phyloP scores from a whole-genome alignment of 352 stramenopile species.

The Globisporangium viniferum region DNA sequence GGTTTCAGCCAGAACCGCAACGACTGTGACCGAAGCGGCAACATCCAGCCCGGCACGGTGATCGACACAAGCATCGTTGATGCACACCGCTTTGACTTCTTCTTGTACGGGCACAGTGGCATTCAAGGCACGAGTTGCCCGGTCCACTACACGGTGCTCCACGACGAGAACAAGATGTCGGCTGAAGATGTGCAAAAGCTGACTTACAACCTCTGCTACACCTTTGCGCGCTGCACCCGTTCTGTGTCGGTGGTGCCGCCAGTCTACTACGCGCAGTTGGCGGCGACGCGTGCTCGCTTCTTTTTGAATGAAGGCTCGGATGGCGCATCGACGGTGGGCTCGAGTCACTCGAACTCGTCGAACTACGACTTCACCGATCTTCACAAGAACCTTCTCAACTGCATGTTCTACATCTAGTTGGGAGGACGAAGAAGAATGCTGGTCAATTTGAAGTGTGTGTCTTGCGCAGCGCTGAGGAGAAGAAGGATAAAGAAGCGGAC shows the following conservation, averaged over 20 bases:
- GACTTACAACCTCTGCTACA: slow-evolving; percentile 1
- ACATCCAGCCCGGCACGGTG: not conserved
- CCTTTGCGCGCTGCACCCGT: not conserved
- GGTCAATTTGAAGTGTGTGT: not conserved
- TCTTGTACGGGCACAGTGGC: not conserved
- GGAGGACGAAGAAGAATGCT: not conserved
- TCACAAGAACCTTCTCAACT: not conserved
- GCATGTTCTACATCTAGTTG: slow-evolving; percentile 1
- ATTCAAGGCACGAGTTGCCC: not conserved
- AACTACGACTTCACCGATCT: not conserved
- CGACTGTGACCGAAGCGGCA: not conserved
- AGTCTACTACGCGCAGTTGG: not conserved
- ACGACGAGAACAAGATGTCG: not conserved
- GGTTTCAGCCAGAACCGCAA: not conserved
- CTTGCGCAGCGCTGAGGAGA: not conserved
- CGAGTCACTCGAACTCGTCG: not conserved
- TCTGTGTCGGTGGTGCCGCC: not conserved
- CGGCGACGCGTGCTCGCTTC: not conserved
- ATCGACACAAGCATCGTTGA: not conserved
- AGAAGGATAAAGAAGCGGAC: not conserved
- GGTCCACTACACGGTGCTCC: not conserved
- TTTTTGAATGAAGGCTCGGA: not conserved
- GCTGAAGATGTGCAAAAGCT: not conserved
- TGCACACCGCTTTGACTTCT: not conserved
- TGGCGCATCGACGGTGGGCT: not conserved